Evolutionary conservation across 371 early-diverging fungal species (phyloP).

Genomic region (Apophysomyces elegans): DNA sequence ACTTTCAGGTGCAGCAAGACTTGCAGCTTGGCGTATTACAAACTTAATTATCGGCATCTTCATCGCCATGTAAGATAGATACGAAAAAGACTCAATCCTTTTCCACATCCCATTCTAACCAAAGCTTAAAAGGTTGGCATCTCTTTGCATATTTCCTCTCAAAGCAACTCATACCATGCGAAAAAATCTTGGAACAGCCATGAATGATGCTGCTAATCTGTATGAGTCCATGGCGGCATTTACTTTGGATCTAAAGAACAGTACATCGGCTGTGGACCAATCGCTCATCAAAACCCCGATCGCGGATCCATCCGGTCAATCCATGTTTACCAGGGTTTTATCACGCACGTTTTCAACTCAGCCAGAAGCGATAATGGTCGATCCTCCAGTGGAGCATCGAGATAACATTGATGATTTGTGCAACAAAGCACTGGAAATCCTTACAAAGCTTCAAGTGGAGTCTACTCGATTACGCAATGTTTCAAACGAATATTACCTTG

Average conservation of each 20-base stretch:
- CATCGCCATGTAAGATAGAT: conserved; percentile 34
- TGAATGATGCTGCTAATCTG: conserved; percentile 41
- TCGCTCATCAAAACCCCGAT: neutral
- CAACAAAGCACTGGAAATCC: conserved; percentile 26
- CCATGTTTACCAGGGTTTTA: neutral
- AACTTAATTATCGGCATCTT: conserved; percentile 42
- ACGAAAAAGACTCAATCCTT: neutral
- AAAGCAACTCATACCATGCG: conserved; percentile 38
- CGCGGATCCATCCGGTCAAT: neutral
- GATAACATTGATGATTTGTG: conserved; percentile 20
- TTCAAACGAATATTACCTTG: conserved; percentile 35
- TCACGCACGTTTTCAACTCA: conserved; percentile 5
- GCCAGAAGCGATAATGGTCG: neutral
- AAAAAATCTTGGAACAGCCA: conserved; percentile 38
- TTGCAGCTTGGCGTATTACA: conserved; percentile 39
- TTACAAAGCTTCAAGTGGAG: conserved; percentile 37
- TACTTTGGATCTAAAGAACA: conserved; percentile 28
- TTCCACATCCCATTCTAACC: neutral
- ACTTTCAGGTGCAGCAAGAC: conserved; percentile 26
- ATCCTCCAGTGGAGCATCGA: neutral
- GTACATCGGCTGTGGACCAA: conserved; percentile 10
- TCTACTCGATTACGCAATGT: conserved; percentile 38
- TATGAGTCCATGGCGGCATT: conserved; percentile 35
- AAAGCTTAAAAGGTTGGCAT: conserved; percentile 15
- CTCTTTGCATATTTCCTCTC: conserved; percentile 40